Evolutionary conservation across 305 asterid genomes (phyloP), one percentile per base, ranked within the genome.

Genomic region (Fraxinus ornus): DNA sequence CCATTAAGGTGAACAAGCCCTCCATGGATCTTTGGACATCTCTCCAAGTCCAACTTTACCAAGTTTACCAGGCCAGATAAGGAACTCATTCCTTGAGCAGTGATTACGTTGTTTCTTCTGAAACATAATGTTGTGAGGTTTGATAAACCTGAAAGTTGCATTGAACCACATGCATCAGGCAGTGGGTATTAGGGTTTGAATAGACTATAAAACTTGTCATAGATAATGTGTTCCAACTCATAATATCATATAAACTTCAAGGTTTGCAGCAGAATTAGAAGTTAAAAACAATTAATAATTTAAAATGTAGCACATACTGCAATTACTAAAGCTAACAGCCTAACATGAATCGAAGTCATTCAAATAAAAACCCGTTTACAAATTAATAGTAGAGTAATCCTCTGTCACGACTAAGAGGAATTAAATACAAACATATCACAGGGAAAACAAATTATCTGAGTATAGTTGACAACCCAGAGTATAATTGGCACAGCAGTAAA

Each of bases 1-100:
- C 98, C 98, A 87, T 90, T 92, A 7, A 96, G 89, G 85, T 96
- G 97, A 83, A 90, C 88, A 41, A 96, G 30, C 30, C 30, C 30
- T 26, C 30, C 30, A 26, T 26, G 30, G 30, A 26, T 26, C 30
- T 26, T 26, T 26, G 30, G 30, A 26, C 30, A 26, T 26, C 30
- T 26, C 30, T 26, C 30, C 30, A 26, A 26, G 30, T 26, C 30
- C 30, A 26, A 26, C 30, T 26, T 26, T 26, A 1, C 30, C 30
- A 26, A 26, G 32, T 0, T 62, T 62, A 19, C 88, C 85, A 96
- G 88, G 78, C 92, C 89, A 66, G 97, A 86, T 78, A 96, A 72
- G 33, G 82, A 92, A 88, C 92, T 85, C 85, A 94, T 85, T 85
- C 98, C 98, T 84, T 91, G 90, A 36, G 97, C 97, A 36, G 97